Conservation (phyloP, 2,329 filamentous ascomycete genomes). For the Acrocalymma vagum region DNA sequence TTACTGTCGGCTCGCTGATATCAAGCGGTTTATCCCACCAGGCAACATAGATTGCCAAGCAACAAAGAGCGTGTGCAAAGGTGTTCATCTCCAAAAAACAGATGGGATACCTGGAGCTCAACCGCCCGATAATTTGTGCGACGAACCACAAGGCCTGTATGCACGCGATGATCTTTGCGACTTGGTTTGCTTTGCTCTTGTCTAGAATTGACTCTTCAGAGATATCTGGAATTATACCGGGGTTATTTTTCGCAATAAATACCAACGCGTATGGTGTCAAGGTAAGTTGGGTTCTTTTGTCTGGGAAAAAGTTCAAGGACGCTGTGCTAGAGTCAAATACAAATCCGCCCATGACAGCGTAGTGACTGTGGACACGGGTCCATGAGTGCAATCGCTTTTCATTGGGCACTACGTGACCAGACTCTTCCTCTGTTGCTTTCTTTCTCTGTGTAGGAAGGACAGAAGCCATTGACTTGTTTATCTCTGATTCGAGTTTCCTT, state of each 20-base stretch:
- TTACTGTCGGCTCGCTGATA: slow-evolving; percentile 17
- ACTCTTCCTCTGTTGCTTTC: neutral
- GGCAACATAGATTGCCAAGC: slow-evolving; percentile 33
- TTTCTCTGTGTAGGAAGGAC: neutral
- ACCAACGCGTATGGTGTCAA: slow-evolving; percentile 3
- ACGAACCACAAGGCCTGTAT: slow-evolving; percentile 37
- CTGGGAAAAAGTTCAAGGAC: neutral
- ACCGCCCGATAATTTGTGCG: slow-evolving; percentile 27
- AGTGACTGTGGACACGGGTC: slow-evolving; percentile 17
- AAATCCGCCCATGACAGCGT: slow-evolving; percentile 20
- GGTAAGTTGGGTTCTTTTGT: neutral
- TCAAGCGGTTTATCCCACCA: slow-evolving; percentile 43
- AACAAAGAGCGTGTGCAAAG: slow-evolving; percentile 56
- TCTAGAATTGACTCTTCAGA: slow-evolving; percentile 9
- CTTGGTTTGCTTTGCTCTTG: slow-evolving; percentile 14
- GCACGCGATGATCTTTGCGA: slow-evolving; percentile 29
- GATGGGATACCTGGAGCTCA: slow-evolving; percentile 22
- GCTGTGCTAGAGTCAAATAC: neutral
- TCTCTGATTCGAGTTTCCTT: neutral
- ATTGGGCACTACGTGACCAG: neutral
- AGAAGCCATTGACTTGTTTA: no score
- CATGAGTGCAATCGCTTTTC: slow-evolving; percentile 2
- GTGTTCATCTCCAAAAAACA: slow-evolving; percentile 69
- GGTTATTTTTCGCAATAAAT: slow-evolving; percentile 1
- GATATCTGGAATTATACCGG: slow-evolving; percentile 5